Conservation (phyloP, 2,329 filamentous ascomycete genomes). For the Trichoderma sp. region DNA sequence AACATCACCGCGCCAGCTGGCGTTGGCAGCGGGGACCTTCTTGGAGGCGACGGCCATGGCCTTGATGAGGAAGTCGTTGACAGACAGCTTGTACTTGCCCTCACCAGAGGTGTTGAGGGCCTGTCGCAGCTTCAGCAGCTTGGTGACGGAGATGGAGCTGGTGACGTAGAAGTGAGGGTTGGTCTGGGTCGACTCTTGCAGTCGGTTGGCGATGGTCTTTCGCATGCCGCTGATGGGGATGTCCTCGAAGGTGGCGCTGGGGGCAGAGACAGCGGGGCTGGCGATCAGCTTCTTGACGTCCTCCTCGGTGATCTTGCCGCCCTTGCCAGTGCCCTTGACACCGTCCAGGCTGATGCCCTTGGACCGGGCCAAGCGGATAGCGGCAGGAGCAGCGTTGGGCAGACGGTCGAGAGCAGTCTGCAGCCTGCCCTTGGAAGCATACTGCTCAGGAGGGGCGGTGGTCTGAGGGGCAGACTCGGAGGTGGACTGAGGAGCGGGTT, state of each 20-base stretch:
- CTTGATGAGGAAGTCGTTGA: slow-evolving; percentile 99
- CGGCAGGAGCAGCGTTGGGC: slow-evolving; percentile 70
- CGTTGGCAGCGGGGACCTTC: slow-evolving; percentile 96
- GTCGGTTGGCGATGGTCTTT: slow-evolving; percentile 92
- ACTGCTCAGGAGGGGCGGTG: slow-evolving; percentile 65
- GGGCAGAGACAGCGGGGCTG: slow-evolving; percentile 54
- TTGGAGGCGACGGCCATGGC: slow-evolving; percentile 83
- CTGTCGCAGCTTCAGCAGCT: slow-evolving; percentile 93
- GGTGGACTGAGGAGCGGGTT: slow-evolving; percentile 61
- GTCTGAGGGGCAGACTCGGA: slow-evolving; percentile 52
- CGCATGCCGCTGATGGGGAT: slow-evolving; percentile 88
- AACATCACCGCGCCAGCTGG: slow-evolving; percentile 85
- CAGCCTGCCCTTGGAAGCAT: slow-evolving; percentile 73
- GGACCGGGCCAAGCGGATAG: slow-evolving; percentile 81
- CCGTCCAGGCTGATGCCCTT: slow-evolving; percentile 75
- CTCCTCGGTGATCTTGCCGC: slow-evolving; percentile 85
- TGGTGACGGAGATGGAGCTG: slow-evolving; percentile 84
- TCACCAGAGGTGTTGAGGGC: slow-evolving; percentile 87
- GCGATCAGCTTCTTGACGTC: slow-evolving; percentile 85
- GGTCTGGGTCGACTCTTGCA: slow-evolving; percentile 83
- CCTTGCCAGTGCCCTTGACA: slow-evolving; percentile 84
- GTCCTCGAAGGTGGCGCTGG: slow-evolving; percentile 76
- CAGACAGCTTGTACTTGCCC: slow-evolving; percentile 98
- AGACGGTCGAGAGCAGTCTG: slow-evolving; percentile 83
- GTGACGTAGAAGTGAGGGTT: slow-evolving; percentile 99